Evolutionary conservation across 2,329 filamentous ascomycete genomes (phyloP).

Genomic region (Ceratocystis cubensis): DNA sequence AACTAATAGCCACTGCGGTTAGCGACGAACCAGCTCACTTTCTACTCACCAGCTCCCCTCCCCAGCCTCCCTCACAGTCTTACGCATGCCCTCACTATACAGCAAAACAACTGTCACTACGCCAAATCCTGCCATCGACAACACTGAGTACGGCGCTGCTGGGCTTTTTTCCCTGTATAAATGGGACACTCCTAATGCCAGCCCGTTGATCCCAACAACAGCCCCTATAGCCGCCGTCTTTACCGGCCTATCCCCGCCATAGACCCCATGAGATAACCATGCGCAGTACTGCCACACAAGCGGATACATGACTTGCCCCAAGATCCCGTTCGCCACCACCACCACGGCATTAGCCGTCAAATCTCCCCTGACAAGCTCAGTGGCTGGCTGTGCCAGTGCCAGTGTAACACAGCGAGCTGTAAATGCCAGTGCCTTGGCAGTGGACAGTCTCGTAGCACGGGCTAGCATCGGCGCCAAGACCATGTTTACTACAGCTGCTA

Average conservation of each 20-base stretch:
- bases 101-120: conserved; percentile 44
- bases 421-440: conserved; percentile 33
- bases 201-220: conserved; percentile 45
- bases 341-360: conserved; percentile 37
- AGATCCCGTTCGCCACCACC: conserved; percentile 40
- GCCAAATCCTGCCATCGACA: conserved; percentile 47
- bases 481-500: conserved; percentile 33
- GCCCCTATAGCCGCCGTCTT: conserved; percentile 36
- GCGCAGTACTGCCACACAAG: conserved; percentile 27
- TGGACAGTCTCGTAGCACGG: conserved; percentile 29
- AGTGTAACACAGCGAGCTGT: conserved; percentile 40
- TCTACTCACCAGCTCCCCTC: background rate
- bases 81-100: conserved; percentile 21
- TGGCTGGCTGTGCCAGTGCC: conserved; percentile 38
- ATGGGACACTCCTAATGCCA: conserved; percentile 47
- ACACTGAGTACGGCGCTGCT: conserved; percentile 43
- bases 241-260: background rate
- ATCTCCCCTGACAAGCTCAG: conserved; percentile 35
- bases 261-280: conserved; percentile 19
- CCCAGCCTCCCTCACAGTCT: background rate
- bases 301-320: conserved; percentile 33
- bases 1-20: background rate
- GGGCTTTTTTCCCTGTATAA: conserved; percentile 42
- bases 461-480: conserved; percentile 31
- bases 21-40: too few relatives aligned